Base-by-base conservation (phyloP, 1,139 yeast genomes). In the Barnettozyma hawaiiensis region DNA sequence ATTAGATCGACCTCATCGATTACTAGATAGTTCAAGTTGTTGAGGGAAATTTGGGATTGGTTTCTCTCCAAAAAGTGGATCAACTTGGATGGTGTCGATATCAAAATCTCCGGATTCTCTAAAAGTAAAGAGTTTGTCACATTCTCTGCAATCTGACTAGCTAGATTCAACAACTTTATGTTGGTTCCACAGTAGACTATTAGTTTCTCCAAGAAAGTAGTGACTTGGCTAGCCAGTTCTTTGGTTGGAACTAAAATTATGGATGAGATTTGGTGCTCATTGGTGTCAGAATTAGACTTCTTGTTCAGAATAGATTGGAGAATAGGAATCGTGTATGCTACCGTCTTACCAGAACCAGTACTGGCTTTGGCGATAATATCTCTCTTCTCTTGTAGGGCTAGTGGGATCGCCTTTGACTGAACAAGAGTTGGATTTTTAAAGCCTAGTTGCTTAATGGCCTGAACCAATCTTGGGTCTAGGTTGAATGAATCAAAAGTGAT, bases 1-100 rank as follows among this genome's bases (percentile, higher is more conserved):
- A 94, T 79, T 56, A 92, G 73, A 67, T 94, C 99, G 16, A 95
- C 97, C 64, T 94, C 99, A 67, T 94, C 99, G 51, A 94, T 85
- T 31, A 89, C 95, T 45, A 92, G 66, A 59, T 76, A 85, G 47
- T 73, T 73, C 43, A 92, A 75, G 24, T 71, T 64, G 22, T 74
- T 69, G 48, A 83, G 66, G 43, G 75, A 70, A 12, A 80, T 57
- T 29, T 69, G 58, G 7, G 66, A 42, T 5, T 24, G 36, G 31
- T 59, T 55, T 11, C 73, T 73, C 46, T 80, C 81, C 42, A 83
- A 61, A n/a, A 73, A 71, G 38, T 70, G 69, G 38, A 85, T 69
- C 45, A 90, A 73, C 57, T 85, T 81, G 5, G 94, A 76, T 7
- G 99, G 99, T 0, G 99, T 94, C 2, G 96, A 76, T 23, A 94